phyloP scores from a whole-genome alignment of 805 yeast species.

The Metschnikowia reukaufii region DNA sequence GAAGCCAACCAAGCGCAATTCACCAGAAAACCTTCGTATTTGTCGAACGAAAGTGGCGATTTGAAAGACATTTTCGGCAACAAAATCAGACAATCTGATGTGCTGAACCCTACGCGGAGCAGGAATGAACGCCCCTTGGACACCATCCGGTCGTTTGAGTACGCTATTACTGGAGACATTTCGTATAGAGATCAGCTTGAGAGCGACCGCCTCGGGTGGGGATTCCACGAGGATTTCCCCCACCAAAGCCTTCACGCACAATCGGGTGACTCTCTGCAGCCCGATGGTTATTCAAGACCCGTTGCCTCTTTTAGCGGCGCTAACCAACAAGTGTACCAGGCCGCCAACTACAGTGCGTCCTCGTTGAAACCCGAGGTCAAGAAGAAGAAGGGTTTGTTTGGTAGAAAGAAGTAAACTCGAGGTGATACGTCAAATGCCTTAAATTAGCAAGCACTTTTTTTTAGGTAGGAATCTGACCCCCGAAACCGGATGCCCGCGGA shows the following conservation, averaged over 20 bases:
- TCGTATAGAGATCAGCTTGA: conserved; percentile 79
- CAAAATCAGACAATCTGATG: conserved; percentile 74
- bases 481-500: no score
- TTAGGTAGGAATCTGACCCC: no score
- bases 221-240: conserved; percentile 79
- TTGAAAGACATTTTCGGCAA: conserved; percentile 84
- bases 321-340: conserved; percentile 49
- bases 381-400: conserved; percentile 80
- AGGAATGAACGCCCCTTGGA: conserved; percentile 97
- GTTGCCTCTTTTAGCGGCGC: conserved; percentile 38
- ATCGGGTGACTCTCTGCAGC: conserved; percentile 18
- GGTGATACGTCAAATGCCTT: no score
- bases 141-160: conserved; percentile 91
- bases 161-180: conserved; percentile 87
- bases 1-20: conserved; percentile 43
- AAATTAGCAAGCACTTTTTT: no score
- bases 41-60: conserved; percentile 51
- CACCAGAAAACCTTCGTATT: conserved; percentile 43
- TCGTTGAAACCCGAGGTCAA: conserved; percentile 44
- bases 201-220: conserved; percentile 77
- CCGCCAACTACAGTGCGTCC: conserved; percentile 59
- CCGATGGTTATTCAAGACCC: conserved; percentile 36
- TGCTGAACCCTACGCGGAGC: conserved; percentile 88
- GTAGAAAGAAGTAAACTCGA: conserved; percentile 47
- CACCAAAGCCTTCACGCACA: conserved; percentile 41